Base-by-base conservation (phyloP, 345 rosid genomes). In the Hibiscus trionum region DNA sequence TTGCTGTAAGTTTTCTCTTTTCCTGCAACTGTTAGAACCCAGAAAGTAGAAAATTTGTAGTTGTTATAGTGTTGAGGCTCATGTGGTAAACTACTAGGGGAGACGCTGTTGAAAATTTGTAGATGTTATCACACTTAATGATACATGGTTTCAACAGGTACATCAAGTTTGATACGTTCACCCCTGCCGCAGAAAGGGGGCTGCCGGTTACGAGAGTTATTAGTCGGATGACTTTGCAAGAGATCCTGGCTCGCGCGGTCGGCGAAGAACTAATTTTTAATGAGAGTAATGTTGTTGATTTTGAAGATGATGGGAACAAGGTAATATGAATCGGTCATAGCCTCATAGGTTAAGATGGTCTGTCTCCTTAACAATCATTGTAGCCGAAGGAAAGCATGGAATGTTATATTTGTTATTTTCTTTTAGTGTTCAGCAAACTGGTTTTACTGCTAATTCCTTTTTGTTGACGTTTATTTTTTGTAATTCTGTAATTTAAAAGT, bases 181-280 rank as follows among this genome's bases (percentile, higher is more conserved):
- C 97, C 61, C 97, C 97, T 61, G 96, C 97, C 21, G 97, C 84
- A 0, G 92, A 90, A 80, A 62, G 82, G 57, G 97, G 97, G 71
- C 93, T 95, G 72, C 99, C 99, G 1, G 96, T 92, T 59, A 95
- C 99, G 21, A 80, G 97, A 59, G 96, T 92, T 11, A 88, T 95
- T 71, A 90, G 97, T 61, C 84, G 97, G 75, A 92, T 95, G 94
- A 89, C 90, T 42, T 81, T 92, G 83, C 99, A 95, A 76, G 85
- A 85, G 77, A 92, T 90, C 79, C 81, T 95, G 11, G 96, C 90
- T 56, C 75, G 74, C 4, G 90, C 96, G 0, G 94, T 95, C 56
- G 99, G 97, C 55, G 88, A 95, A 59, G 96, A 95, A 52, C 39
- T 87, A 7, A 88, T 92, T 76, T 61, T 83, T 69, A 95, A 92